Conservation (phyloP, 345 rosid genomes). For the Pugionium cornutum region DNA sequence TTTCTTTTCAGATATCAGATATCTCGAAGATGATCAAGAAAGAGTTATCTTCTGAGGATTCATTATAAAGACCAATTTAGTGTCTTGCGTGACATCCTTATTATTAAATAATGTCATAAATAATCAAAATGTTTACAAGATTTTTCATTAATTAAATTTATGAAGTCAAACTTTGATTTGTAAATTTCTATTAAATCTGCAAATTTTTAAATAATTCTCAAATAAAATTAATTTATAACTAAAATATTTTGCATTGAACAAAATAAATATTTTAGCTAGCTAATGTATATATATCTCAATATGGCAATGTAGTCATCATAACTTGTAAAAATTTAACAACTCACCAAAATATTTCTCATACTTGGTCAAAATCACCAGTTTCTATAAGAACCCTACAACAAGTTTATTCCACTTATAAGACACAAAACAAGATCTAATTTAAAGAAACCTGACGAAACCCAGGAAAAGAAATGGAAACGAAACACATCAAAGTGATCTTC, state of each 20-base stretch:
- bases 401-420: neutral
- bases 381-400: conserved; percentile 13
- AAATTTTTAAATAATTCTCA: neutral
- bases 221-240: neutral
- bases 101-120: no score
- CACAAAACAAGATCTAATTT: neutral
- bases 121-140: neutral
- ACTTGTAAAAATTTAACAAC: neutral
- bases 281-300: neutral
- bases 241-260: neutral
- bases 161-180: conserved; percentile 5
- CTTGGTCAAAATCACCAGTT: neutral
- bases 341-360: neutral
- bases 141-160: neutral
- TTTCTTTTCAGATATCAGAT: conserved; percentile 48
- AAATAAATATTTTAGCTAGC: neutral
- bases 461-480: conserved; percentile 9
- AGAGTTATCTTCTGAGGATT: conserved; percentile 40
- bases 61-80: conserved; percentile 7
- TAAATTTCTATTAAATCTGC: neutral
- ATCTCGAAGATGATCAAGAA: conserved; percentile 55
- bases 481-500: conserved; percentile 17
- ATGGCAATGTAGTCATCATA: neutral
- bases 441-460: neutral
- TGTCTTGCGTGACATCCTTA: neutral